Conservation (phyloP, 345 rosid genomes). For the Rhodomyrtus tomentosa region DNA sequence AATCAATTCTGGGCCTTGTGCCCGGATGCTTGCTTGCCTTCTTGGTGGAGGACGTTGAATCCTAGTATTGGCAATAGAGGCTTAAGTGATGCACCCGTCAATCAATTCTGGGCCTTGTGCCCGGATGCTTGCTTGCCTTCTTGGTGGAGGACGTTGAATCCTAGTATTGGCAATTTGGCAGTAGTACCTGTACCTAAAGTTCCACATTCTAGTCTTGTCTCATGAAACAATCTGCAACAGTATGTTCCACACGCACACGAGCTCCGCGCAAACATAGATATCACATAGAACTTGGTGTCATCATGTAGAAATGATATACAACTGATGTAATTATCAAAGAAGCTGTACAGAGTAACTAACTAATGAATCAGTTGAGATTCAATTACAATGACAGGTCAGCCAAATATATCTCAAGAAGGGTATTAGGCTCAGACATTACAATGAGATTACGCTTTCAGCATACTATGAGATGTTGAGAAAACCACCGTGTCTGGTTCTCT, state of each 20-base stretch:
- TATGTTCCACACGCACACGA: neutral
- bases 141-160: neutral
- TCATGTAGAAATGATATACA: neutral
- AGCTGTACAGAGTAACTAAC: neutral
- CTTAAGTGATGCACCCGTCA: neutral
- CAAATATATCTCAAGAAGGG: neutral
- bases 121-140: neutral
- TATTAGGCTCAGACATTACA: neutral
- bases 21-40: neutral
- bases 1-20: neutral
- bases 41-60: neutral
- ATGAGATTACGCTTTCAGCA: neutral
- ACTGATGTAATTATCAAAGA: neutral
- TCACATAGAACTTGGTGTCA: neutral
- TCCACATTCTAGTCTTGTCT: neutral
- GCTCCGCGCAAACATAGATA: neutral
- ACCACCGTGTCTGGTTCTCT: neutral
- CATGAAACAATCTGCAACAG: neutral
- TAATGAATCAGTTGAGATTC: neutral
- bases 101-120: neutral
- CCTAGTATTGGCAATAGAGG: neutral
- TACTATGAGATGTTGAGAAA: neutral
- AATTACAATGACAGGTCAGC: constrained; percentile 5
- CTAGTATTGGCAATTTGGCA: neutral
- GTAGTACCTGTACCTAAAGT: neutral